A percentile compares a stretch with the other conserved stretches of the same genome.
These are phyloP conservation scores for Eucalyptus leucophloia DNA, from an alignment of 345 rosid genomes.

Conservation along the genomic window DNA sequence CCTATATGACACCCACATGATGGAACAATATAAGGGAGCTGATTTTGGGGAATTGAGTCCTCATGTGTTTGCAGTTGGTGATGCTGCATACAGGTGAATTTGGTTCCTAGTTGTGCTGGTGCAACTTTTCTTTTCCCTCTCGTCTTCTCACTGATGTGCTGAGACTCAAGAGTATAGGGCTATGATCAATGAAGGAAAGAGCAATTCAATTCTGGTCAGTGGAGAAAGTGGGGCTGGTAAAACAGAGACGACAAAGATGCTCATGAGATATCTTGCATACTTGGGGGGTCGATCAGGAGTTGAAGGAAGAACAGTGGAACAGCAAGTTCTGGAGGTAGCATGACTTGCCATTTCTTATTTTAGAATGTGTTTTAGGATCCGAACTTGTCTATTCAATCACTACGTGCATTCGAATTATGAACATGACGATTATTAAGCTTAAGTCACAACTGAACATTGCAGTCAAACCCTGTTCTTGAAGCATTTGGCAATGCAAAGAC, in stretches of 20 bases:
- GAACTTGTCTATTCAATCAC: neutral
- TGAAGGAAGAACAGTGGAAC: conserved; percentile 94
- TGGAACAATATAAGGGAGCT: conserved; percentile 84
- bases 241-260: conserved; percentile 97
- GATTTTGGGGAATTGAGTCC: conserved; percentile 85
- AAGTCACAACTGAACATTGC: conserved; percentile 1
- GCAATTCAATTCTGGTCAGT: conserved; percentile 89
- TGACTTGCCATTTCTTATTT: neutral
- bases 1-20: conserved; percentile 86
- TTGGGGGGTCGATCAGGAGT: conserved; percentile 89
- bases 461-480: conserved; percentile 97
- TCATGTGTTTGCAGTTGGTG: conserved; percentile 92
- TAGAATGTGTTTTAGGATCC: neutral
- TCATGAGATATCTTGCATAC: conserved; percentile 88
- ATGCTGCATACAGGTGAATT: conserved; percentile 72
- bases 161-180: conserved; percentile 36
- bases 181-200: conserved; percentile 83
- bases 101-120: neutral
- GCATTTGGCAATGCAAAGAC: conserved; percentile 99
- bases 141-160: conserved; percentile 8
- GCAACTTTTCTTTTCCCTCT: neutral
- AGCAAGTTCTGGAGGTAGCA: conserved; percentile 86
- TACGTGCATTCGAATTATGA: neutral
- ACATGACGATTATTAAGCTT: neutral
- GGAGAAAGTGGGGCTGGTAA: conserved; percentile 99